Evolutionary conservation across 805 yeast genomes (phyloP), one percentile per base, ranked within the genome.

Genomic region (Candida bentonensis): DNA sequence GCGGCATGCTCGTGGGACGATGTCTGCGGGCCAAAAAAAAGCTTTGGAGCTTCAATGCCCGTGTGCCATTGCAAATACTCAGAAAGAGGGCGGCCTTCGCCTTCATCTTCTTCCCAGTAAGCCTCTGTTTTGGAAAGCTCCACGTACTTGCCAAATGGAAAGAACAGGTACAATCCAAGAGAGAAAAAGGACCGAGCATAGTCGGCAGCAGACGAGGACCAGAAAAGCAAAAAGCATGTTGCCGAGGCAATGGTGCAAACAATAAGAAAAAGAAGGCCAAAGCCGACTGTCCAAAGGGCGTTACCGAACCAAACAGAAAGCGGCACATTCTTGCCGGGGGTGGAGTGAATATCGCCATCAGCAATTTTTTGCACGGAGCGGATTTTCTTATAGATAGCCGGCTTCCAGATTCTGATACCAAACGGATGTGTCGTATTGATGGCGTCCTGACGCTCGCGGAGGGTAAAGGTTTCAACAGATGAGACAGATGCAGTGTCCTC

Each of bases 381-480:
- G 47, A 74, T 73, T 61, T 92, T 92, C 60, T 92, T 92, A 64
- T 92, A 92, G 45, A 92, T 67, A 2, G 97, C 96, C 1, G 98
- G 98, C 58, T 92, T 92, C 98, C 98, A 92, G 54, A 92, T 85
- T 61, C 95, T 81, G 40, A 92, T 89, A 71, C 98, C 98, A 56
- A 92, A 92, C 0, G 98, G 98, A 67, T 92, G 98, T 3, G 96
- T 87, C 43, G 83, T 79, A 58, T 92, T 92, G 58, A 92, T 92
- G 15, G 98, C 98, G 53, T 84, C 88, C 62, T 92, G 98, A 51
- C 96, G 78, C 53, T 88, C 95, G 48, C 92, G 71, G 44, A 89
- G 69, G 3, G 95, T 92, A 58, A 83, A 80, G 3, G 95, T 82
- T 60, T 89, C 96, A 22, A 75, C 58, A 0, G 94, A 77, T 1